These are phyloP conservation scores for Fusarium illudens DNA, from an alignment of 2,329 filamentous ascomycete species.

Conservation along the genomic window DNA sequence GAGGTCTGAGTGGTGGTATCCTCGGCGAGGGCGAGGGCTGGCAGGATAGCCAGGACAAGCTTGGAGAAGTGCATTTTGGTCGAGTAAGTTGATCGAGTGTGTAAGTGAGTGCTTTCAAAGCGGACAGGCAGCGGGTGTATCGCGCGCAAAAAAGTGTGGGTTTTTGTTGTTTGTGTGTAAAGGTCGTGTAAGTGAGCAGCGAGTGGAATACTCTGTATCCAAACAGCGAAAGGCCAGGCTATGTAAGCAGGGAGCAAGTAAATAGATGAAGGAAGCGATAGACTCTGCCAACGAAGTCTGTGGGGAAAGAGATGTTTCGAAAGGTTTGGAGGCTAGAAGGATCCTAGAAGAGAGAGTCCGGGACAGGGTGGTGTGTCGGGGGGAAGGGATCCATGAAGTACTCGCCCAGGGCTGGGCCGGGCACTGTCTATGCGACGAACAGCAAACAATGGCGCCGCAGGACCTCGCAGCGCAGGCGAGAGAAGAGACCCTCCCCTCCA, in stretches of 20 bases:
- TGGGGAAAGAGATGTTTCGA: constrained; percentile 37
- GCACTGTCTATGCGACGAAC: constrained; percentile 15
- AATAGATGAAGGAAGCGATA: constrained; percentile 40
- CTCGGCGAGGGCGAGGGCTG: constrained; percentile 60
- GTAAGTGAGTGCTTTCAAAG: constrained; percentile 40
- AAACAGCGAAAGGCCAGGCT: constrained; percentile 22
- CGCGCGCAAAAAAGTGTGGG: constrained; percentile 11
- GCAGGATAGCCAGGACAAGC: constrained; percentile 60
- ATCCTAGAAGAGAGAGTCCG: neutral
- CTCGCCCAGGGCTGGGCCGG: neutral
- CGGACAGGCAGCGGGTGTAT: constrained; percentile 18
- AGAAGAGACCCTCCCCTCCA: neutral
- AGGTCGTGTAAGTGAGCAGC: constrained; percentile 32
- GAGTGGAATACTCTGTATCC: constrained; percentile 44
- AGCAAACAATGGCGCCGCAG: constrained; percentile 16
- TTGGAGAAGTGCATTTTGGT: constrained; percentile 52
- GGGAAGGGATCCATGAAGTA: constrained; percentile 39
- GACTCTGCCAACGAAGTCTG: constrained; percentile 68
- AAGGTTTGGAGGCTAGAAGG: constrained; percentile 32
- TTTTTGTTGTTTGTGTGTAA: constrained; percentile 12
- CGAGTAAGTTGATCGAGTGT: constrained; percentile 12
- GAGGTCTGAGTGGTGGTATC: constrained; percentile 57
- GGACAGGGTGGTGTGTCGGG: constrained; percentile 19
- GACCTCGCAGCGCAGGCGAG: neutral
- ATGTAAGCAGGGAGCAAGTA: constrained; percentile 35